These are phyloP conservation scores for Termitomyces sp. DNA, from an alignment of 768 basidiomycete species.

Conservation along the genomic window DNA sequence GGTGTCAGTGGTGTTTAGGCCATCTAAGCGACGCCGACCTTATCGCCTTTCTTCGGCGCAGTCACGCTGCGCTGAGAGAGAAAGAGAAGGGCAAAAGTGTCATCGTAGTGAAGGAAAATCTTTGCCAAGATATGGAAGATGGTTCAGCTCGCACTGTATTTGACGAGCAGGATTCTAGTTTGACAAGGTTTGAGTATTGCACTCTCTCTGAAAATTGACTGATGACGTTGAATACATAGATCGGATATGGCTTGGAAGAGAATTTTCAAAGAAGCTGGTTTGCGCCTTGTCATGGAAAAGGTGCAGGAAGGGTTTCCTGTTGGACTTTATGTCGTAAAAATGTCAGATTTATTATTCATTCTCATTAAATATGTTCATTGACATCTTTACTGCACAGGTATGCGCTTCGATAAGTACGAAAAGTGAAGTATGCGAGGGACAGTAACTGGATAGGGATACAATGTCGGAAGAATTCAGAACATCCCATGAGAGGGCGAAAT, in stretches of 20 bases:
- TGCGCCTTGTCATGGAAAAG: conserved; percentile 67
- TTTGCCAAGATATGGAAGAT: conserved; percentile 55
- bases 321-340: conserved; percentile 82
- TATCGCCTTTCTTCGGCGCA: conserved; percentile 65
- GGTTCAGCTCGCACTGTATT: conserved; percentile 53
- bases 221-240: conserved; percentile 33
- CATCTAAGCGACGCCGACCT: conserved; percentile 78
- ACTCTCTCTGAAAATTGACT: background rate
- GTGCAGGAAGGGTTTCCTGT: conserved; percentile 80
- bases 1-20: conserved; percentile 98
- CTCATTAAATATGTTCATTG: background rate
- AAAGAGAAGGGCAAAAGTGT: conserved; percentile 40
- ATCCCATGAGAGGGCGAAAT: background rate
- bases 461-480: background rate
- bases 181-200: conserved; percentile 61
- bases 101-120: conserved; percentile 91
- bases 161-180: conserved; percentile 84
- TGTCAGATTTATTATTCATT: conserved; percentile 39
- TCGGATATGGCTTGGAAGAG: conserved; percentile 80
- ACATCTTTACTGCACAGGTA: conserved; percentile 36
- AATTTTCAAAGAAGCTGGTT: conserved; percentile 68
- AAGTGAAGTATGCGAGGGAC: background rate
- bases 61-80: conserved; percentile 53
- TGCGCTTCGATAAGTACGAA: conserved; percentile 37
- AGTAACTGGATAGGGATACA: conserved; percentile 11